Conservation (phyloP, 2,329 filamentous ascomycete genomes). For the Ascochyta rabiei region DNA sequence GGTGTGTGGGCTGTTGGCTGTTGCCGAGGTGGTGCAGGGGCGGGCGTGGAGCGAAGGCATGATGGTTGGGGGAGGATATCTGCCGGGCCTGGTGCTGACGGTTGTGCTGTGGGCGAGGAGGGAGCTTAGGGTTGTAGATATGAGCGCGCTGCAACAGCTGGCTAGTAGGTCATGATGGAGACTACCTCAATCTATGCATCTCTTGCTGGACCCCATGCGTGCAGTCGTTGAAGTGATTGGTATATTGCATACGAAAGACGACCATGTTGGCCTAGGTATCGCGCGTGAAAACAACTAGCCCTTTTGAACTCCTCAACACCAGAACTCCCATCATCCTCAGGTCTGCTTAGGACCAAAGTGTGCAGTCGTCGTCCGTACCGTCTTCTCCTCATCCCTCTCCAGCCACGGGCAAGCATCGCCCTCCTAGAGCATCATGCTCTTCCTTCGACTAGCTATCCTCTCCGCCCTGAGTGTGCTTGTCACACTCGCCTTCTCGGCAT, state of each 20-base stretch:
- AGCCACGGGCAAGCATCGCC: neutral
- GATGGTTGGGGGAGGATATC: slow-evolving; percentile 45
- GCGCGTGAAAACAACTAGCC: neutral
- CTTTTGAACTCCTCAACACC: neutral
- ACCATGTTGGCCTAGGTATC: slow-evolving; percentile 10
- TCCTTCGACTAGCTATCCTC: slow-evolving; percentile 48
- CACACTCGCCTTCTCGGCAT: slow-evolving; percentile 17
- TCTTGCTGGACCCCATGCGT: neutral
- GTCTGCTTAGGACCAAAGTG: neutral
- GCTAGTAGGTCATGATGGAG: neutral
- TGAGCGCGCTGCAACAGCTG: slow-evolving; percentile 67
- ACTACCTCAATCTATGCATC: neutral
- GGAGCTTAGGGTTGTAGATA: slow-evolving; percentile 71
- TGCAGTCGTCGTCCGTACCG: neutral
- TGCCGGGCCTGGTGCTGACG: slow-evolving; percentile 61
- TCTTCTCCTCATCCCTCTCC: neutral
- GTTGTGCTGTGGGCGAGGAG: slow-evolving; percentile 67
- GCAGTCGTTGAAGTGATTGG: neutral
- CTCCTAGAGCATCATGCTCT: slow-evolving; percentile 52
- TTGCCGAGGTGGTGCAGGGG: slow-evolving; percentile 41
- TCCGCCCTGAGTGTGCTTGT: slow-evolving; percentile 39
- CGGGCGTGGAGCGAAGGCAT: slow-evolving; percentile 36
- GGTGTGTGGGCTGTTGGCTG: slow-evolving; percentile 59
- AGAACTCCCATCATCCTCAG: neutral
- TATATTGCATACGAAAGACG: slow-evolving; percentile 8